Percentiles rank a stretch among this genome's conserved stretches.
phyloP scores from a whole-genome alignment of 1,284 basidiomycete genomes.

The Sphagnurus paluster region DNA sequence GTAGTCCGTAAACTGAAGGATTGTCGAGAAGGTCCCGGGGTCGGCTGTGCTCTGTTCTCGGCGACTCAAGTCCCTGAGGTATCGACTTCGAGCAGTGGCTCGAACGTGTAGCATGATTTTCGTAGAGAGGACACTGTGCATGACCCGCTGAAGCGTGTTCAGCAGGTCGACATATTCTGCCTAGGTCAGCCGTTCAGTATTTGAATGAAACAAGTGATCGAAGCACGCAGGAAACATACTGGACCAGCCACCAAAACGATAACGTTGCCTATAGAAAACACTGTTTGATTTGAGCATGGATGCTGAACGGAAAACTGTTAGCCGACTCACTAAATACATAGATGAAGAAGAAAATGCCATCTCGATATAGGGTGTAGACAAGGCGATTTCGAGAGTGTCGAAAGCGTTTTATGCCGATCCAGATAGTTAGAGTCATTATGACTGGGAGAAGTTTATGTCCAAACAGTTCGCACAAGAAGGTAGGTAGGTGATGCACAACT shows the following conservation, averaged over 20 bases:
- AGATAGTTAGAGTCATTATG: slow-evolving; percentile 22
- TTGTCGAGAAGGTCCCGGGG: background rate
- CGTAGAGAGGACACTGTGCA: slow-evolving; percentile 23
- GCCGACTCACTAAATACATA: slow-evolving; percentile 20
- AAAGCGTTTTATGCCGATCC: slow-evolving; percentile 16
- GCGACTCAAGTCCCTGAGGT: background rate
- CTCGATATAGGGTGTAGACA: slow-evolving; percentile 9
- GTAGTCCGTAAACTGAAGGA: background rate
- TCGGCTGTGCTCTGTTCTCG: background rate
- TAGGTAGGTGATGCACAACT: background rate
- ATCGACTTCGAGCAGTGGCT: background rate
- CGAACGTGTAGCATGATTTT: slow-evolving; percentile 22
- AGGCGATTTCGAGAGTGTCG: slow-evolving; percentile 8
- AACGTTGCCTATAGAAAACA: slow-evolving; percentile 18
- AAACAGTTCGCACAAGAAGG: background rate
- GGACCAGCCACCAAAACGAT: slow-evolving; percentile 18
- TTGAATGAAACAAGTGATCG: background rate
- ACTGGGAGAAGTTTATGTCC: slow-evolving; percentile 10
- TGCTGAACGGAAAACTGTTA: background rate
- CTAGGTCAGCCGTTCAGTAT: slow-evolving; percentile 2
- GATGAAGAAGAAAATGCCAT: slow-evolving; percentile 26
- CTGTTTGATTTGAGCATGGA: background rate
- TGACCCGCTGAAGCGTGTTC: slow-evolving; percentile 23
- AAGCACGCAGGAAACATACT: slow-evolving; percentile 7
- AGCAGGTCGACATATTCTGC: slow-evolving; percentile 20